Percentiles rank a stretch among this genome's conserved stretches.
phyloP scores from a whole-genome alignment of 306 rosid genomes.

The Carpinus viminea region DNA sequence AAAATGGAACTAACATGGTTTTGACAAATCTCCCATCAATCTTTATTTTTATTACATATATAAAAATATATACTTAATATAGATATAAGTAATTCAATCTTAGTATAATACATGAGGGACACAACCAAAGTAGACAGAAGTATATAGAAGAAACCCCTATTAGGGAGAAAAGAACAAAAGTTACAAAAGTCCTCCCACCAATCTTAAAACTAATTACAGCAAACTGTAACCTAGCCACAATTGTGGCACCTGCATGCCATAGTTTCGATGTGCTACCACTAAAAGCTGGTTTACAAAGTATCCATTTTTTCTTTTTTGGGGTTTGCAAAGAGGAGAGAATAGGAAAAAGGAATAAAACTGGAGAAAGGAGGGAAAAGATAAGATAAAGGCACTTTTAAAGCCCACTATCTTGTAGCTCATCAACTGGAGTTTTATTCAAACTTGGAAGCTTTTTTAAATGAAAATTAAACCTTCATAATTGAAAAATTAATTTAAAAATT shows the following conservation, averaged over 20 bases:
- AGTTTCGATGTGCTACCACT: too few relatives aligned
- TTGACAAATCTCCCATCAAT: too few relatives aligned
- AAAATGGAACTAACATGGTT: neutral
- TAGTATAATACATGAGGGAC: too few relatives aligned
- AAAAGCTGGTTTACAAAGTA: too few relatives aligned
- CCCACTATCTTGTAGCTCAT: neutral
- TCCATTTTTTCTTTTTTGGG: too few relatives aligned
- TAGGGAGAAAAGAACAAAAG: too few relatives aligned
- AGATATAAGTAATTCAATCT: too few relatives aligned
- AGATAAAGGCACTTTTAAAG: neutral
- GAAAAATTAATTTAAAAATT: neutral
- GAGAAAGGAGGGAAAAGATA: neutral
- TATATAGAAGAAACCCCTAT: neutral
- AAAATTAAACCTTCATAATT: neutral
- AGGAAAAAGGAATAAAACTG: too few relatives aligned
- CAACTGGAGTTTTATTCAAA: neutral
- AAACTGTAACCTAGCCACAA: neutral
- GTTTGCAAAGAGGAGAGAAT: too few relatives aligned
- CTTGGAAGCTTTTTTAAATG: neutral
- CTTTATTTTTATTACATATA: too few relatives aligned
- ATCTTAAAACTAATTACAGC: neutral
- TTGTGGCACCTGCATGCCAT: neutral
- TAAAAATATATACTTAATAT: too few relatives aligned
- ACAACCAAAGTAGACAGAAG: too few relatives aligned
- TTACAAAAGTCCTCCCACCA: neutral